A percentile compares a stretch with the other conserved stretches of the same genome.
Evolutionary conservation across 2,329 filamentous ascomycete species (phyloP).

Genomic region (Hypomyces perniciosus): DNA sequence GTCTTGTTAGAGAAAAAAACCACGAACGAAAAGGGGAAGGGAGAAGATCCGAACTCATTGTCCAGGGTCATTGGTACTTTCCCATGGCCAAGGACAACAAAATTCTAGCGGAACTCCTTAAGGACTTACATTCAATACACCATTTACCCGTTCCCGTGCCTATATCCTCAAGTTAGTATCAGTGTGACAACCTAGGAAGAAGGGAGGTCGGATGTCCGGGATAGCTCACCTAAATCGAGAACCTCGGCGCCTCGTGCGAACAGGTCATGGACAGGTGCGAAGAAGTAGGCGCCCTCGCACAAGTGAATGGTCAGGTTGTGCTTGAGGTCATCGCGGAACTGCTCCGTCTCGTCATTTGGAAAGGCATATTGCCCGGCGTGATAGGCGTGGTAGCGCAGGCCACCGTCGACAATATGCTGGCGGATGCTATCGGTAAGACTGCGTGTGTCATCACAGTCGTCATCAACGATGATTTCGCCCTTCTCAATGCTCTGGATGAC

Average conservation of each 20-base stretch:
- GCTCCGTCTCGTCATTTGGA: conserved; percentile 38
- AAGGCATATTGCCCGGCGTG: conserved; percentile 38
- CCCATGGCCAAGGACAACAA: not conserved
- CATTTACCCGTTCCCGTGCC: conserved; percentile 48
- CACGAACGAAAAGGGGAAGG: not conserved
- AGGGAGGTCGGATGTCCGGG: not conserved
- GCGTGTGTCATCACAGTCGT: conserved; percentile 29
- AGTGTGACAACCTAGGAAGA: not conserved
- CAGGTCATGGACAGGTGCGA: conserved; percentile 35
- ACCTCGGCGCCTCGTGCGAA: conserved; percentile 36
- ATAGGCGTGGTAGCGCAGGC: conserved; percentile 36
- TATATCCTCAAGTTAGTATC: conserved; percentile 17
- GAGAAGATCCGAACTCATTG: not conserved
- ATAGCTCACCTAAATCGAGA: conserved; percentile 39
- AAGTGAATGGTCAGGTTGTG: conserved; percentile 34
- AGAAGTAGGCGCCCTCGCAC: conserved; percentile 36
- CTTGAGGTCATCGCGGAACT: conserved; percentile 37
- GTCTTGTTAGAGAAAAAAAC: not conserved
- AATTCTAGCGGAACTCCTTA: not conserved
- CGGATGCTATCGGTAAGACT: conserved; percentile 39
- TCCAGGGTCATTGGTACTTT: not conserved
- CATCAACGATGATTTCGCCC: conserved; percentile 22
- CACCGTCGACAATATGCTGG: conserved; percentile 37
- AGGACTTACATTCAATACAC: conserved; percentile 42
- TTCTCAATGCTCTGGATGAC: conserved; percentile 28